Percentiles rank a stretch among this genome's conserved stretches.
phyloP scores from a whole-genome alignment of 768 basidiomycete species.

The Leucocoprinus birnbaumii region DNA sequence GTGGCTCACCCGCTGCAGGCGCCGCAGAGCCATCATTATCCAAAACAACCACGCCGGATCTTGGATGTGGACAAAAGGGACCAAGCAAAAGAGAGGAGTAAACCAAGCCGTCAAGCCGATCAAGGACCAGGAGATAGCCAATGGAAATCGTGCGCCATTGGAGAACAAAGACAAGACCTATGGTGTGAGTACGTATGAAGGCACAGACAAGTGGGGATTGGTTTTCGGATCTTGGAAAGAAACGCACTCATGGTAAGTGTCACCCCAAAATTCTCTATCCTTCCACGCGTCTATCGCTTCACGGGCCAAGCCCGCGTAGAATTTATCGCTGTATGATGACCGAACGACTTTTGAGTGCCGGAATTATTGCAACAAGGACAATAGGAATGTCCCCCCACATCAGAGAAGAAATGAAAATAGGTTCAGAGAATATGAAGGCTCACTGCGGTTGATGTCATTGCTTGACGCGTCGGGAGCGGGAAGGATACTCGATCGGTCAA shows the following conservation, averaged over 20 bases:
- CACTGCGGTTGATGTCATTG: constrained; percentile 51
- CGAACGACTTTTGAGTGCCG: constrained; percentile 54
- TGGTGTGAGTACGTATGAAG: constrained; percentile 2
- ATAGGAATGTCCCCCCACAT: too few relatives aligned
- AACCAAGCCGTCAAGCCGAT: neutral
- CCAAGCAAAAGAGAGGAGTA: neutral
- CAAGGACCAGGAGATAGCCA: neutral
- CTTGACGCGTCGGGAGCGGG: constrained; percentile 84
- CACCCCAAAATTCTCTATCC: constrained; percentile 58
- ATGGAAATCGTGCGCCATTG: neutral
- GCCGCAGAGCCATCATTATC: constrained; percentile 26
- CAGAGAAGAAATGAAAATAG: too few relatives aligned
- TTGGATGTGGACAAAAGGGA: constrained; percentile 23
- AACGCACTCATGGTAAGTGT: constrained; percentile 79
- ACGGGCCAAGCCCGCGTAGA: constrained; percentile 68
- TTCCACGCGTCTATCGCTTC: constrained; percentile 82
- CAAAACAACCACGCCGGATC: constrained; percentile 71
- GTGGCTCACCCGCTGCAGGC: neutral
- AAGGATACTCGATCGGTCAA: constrained; percentile 66
- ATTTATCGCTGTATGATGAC: constrained; percentile 65
- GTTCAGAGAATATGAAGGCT: constrained; percentile 11
- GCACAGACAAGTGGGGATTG: neutral
- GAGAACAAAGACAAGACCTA: constrained; percentile 3
- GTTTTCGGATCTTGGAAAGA: constrained; percentile 16
- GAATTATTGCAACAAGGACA: too few relatives aligned